Evolutionary conservation across 2,329 filamentous ascomycete species (phyloP).

Genomic region (Penicillium freii): DNA sequence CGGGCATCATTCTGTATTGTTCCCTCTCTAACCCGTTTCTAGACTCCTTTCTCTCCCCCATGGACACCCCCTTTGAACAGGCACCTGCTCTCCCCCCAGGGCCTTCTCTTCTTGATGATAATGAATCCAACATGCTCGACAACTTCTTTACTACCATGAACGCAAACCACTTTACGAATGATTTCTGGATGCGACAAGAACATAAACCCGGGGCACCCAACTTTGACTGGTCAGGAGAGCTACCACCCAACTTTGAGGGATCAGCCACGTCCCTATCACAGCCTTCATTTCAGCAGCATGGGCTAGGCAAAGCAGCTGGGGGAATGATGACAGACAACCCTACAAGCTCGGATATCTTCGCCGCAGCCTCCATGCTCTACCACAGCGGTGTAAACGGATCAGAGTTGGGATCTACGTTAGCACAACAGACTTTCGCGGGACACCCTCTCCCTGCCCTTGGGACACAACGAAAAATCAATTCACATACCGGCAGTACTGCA

Average conservation of each 20-base stretch:
- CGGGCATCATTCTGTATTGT: neutral
- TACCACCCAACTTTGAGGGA: constrained; percentile 65
- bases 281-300: constrained; percentile 39
- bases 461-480: constrained; percentile 15
- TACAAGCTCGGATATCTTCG: constrained; percentile 53
- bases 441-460: constrained; percentile 25
- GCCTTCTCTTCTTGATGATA: constrained; percentile 63
- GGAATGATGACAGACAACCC: constrained; percentile 26
- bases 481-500: constrained; percentile 20
- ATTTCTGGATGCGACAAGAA: constrained; percentile 38
- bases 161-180: constrained; percentile 38
- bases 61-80: constrained; percentile 43
- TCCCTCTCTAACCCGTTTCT: neutral
- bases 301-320: constrained; percentile 26
- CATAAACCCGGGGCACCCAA: constrained; percentile 31
- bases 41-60: constrained; percentile 37
- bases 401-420: constrained; percentile 31
- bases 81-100: constrained; percentile 64
- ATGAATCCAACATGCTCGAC: constrained; percentile 55
- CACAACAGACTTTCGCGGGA: constrained; percentile 30
- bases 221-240: constrained; percentile 47
- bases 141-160: constrained; percentile 47
- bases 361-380: constrained; percentile 53
- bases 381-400: constrained; percentile 35
- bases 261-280: constrained; percentile 63